Conservation (phyloP, 768 basidiomycete genomes). For the Heimioporus sp. region DNA sequence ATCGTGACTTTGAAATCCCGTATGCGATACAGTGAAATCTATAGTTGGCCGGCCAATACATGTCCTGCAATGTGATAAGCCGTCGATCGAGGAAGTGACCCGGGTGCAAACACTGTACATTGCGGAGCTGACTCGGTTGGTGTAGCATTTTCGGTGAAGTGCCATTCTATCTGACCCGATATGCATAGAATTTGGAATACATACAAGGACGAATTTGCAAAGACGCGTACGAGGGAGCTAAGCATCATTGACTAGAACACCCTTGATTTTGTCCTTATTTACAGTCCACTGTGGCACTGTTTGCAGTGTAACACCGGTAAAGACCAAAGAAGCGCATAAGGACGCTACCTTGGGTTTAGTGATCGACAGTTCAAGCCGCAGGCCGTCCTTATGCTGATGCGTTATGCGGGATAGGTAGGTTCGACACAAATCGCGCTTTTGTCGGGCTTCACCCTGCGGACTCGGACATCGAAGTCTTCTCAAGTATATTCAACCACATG, state of each 20-base stretch:
- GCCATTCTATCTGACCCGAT: conserved; percentile 3
- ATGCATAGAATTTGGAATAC: conserved; percentile 84
- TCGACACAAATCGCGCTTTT: no score
- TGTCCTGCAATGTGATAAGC: conserved; percentile 73
- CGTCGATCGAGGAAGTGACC: conserved; percentile 76
- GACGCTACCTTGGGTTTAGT: no score
- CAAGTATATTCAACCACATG: no score
- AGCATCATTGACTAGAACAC: conserved; percentile 64
- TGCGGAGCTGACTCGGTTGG: conserved; percentile 84
- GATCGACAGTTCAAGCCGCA: no score
- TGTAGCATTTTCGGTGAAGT: conserved; percentile 1
- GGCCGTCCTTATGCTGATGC: no score
- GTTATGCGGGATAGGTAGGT: no score
- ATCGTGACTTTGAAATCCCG: background rate
- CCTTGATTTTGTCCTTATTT: background rate
- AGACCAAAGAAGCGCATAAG: no score
- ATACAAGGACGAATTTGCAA: conserved; percentile 93
- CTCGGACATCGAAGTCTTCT: no score
- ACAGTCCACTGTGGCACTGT: background rate
- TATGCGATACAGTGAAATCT: background rate
- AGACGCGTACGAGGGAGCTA: conserved; percentile 72
- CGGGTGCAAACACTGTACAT: conserved; percentile 85
- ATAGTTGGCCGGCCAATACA: conserved; percentile 89
- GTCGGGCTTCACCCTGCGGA: no score
- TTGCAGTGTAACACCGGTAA: no score